A percentile compares a stretch with the other conserved stretches of the same genome.
Evolutionary conservation across 2,329 filamentous ascomycete genomes (phyloP).

Genomic region (Falciphora oryzae): DNA sequence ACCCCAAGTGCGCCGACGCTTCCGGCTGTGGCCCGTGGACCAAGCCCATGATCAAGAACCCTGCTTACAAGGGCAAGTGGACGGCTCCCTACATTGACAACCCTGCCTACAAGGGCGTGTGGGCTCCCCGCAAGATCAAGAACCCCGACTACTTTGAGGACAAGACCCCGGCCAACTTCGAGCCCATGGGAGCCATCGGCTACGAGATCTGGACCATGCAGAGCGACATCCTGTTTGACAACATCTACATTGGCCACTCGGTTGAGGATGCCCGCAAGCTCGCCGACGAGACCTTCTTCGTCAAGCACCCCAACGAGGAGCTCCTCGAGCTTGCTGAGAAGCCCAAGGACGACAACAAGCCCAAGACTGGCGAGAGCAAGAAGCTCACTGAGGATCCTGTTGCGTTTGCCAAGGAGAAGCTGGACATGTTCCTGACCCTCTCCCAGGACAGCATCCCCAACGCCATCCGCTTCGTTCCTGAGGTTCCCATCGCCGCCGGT

Average conservation of each 20-base stretch:
- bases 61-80: constrained; percentile 99
- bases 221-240: constrained; percentile 97
- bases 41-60: constrained; percentile 89
- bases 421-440: constrained; percentile 83
- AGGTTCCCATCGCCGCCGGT: constrained; percentile 76
- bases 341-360: constrained; percentile 61
- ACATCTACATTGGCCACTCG: constrained; percentile 99
- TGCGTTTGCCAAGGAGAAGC: constrained; percentile 82
- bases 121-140: constrained; percentile 91
- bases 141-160: constrained; percentile 97
- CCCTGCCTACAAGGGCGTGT: constrained; percentile 94
- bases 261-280: constrained; percentile 86
- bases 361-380: constrained; percentile 27
- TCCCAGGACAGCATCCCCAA: constrained; percentile 74
- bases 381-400: constrained; percentile 90
- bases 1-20: constrained; percentile 91
- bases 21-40: constrained; percentile 94
- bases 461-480: constrained; percentile 84
- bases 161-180: constrained; percentile 92
- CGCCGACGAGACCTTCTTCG: constrained; percentile 79
- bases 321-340: constrained; percentile 70
- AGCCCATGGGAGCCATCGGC: constrained; percentile 96
- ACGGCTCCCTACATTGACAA: constrained; percentile 89
- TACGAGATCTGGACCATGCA: constrained; percentile 99
- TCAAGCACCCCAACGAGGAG: constrained; percentile 82